phyloP scores from a whole-genome alignment of 768 basidiomycete genomes.

The Termitomyces sp. region DNA sequence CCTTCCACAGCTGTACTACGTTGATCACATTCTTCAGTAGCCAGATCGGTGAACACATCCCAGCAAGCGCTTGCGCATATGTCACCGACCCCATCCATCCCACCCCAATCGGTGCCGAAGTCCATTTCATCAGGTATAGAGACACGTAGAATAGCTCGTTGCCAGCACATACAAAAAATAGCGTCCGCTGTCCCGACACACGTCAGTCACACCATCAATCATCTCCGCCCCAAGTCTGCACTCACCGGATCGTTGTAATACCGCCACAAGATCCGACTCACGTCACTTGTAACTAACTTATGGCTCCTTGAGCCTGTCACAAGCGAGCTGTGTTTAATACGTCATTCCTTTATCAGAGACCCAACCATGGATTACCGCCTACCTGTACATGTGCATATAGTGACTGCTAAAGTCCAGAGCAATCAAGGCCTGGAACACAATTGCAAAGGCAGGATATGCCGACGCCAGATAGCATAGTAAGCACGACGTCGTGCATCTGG shows the following conservation, averaged over 20 bases:
- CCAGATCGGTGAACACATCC: conserved; percentile 61
- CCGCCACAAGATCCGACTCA: conserved; percentile 83
- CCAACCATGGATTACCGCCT: conserved; percentile 2
- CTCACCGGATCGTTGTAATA: conserved; percentile 93
- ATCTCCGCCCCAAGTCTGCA: conserved; percentile 12
- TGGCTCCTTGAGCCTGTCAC: conserved; percentile 91
- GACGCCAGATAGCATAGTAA: conserved; percentile 90
- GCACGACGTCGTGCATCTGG: conserved; percentile 93
- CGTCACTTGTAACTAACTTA: conserved; percentile 88
- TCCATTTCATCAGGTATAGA: conserved; percentile 90
- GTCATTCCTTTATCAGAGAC: conserved; percentile 1
- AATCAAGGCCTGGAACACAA: conserved; percentile 92
- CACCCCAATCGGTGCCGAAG: conserved; percentile 56
- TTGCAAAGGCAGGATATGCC: conserved; percentile 79
- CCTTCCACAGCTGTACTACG: conserved; percentile 96
- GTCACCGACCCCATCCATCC: conserved; percentile 37
- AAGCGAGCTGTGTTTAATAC: conserved; percentile 63
- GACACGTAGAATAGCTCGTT: conserved; percentile 97
- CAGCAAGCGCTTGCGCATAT: conserved; percentile 72
- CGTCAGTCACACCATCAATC: background rate
- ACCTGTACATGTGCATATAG: conserved; percentile 99
- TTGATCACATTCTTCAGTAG: conserved; percentile 88
- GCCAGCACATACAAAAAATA: conserved; percentile 90
- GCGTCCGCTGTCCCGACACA: conserved; percentile 48
- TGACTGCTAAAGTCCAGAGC: conserved; percentile 96